Evolutionary conservation across 305 asterid species (phyloP).

Genomic region (Fraxinus albicans): DNA sequence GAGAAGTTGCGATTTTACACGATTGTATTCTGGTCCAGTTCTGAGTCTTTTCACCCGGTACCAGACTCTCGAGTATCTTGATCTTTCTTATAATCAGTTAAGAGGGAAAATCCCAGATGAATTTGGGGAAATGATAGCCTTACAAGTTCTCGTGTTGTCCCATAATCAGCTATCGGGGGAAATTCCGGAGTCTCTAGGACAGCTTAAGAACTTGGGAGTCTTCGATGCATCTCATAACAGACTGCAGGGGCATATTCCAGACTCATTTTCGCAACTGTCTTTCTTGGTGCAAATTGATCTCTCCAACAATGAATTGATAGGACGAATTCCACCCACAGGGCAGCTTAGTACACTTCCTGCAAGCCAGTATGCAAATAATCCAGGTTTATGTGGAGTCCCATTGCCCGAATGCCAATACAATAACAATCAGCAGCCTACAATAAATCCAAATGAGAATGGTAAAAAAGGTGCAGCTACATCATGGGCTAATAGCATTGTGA

Average conservation of each 20-base stretch:
- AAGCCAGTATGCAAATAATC: conserved; percentile 69
- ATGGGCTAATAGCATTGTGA: conserved; percentile 71
- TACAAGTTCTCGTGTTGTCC: conserved; percentile 73
- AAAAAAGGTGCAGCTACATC: conserved; percentile 37
- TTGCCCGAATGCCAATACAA: conserved; percentile 55
- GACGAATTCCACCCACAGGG: conserved; percentile 75
- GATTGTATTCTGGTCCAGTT: conserved; percentile 80
- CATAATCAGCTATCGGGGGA: conserved; percentile 86
- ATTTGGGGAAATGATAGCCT: conserved; percentile 84
- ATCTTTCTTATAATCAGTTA: conserved; percentile 79
- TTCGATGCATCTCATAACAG: conserved; percentile 87
- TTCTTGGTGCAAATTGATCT: conserved; percentile 84
- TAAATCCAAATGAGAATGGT: conserved; percentile 17
- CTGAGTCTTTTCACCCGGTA: conserved; percentile 76
- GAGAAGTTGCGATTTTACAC: conserved; percentile 71
- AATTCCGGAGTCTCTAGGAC: conserved; percentile 70
- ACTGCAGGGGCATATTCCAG: conserved; percentile 82
- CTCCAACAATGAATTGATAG: conserved; percentile 76
- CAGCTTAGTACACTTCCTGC: conserved; percentile 96
- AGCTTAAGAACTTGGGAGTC: conserved; percentile 78
- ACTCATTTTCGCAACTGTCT: conserved; percentile 65
- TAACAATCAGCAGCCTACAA: conserved; percentile 36
- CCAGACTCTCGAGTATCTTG: conserved; percentile 83
- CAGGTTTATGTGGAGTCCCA: conserved; percentile 91
- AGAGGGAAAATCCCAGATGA: conserved; percentile 80